Conservation (phyloP, 1,284 basidiomycete species). For the Ceratobasidium papillatum region DNA sequence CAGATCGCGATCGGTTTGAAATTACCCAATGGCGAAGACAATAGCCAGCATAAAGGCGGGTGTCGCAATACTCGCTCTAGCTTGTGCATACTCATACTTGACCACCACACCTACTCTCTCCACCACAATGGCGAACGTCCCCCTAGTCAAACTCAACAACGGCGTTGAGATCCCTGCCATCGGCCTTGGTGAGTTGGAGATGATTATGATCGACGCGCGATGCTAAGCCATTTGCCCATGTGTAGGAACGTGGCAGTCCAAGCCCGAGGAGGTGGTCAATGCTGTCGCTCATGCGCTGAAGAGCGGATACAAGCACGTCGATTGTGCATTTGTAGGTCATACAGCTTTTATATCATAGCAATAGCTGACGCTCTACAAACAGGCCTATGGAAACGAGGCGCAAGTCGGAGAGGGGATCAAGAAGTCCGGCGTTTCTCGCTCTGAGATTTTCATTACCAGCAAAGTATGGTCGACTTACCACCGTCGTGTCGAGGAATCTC, state of each 20-base stretch:
- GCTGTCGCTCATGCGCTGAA: constrained; percentile 78
- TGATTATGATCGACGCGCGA: neutral
- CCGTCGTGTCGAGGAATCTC: constrained; percentile 73
- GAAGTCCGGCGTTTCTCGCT: constrained; percentile 77
- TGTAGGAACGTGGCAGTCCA: constrained; percentile 81
- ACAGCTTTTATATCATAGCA: neutral
- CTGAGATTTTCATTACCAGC: constrained; percentile 77
- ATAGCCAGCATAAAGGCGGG: constrained; percentile 35
- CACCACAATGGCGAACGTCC: constrained; percentile 50
- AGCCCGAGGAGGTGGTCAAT: constrained; percentile 70
- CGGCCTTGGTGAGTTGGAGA: constrained; percentile 67
- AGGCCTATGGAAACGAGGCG: constrained; percentile 76
- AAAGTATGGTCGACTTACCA: constrained; percentile 65
- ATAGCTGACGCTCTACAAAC: neutral
- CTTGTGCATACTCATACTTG: constrained; percentile 32
- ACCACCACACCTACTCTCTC: constrained; percentile 6
- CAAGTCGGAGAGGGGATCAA: constrained; percentile 86
- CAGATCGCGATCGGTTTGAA: constrained; percentile 35
- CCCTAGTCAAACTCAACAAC: constrained; percentile 72
- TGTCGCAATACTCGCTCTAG: constrained; percentile 2
- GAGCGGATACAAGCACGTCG: constrained; percentile 81
- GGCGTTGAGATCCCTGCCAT: constrained; percentile 72
- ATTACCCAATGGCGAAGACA: constrained; percentile 30
- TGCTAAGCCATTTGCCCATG: constrained; percentile 28
- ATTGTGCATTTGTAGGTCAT: constrained; percentile 72